Conservation (phyloP, 1,284 basidiomycete genomes). For the Rhodofomes roseus region DNA sequence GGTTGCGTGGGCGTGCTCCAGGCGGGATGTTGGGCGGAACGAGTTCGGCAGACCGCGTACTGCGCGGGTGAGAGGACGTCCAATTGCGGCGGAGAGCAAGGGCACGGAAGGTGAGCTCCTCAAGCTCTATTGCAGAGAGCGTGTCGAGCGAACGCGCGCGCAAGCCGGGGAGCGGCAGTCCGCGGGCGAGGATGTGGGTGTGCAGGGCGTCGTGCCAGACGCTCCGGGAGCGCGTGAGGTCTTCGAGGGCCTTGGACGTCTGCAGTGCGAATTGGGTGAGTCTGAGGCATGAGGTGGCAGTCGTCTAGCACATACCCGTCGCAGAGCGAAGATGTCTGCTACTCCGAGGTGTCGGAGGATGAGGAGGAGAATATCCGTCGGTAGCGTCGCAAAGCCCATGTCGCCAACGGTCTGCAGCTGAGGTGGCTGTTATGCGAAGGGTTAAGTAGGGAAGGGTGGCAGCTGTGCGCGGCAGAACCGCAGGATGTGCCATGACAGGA, state of each 20-base stretch:
- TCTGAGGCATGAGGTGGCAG: not conserved
- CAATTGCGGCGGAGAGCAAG: conserved; percentile 44
- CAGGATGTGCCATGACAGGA: too few relatives aligned
- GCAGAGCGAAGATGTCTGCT: conserved; percentile 12
- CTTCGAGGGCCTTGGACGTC: conserved; percentile 44
- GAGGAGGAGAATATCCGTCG: conserved; percentile 16
- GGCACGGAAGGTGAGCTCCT: conserved; percentile 35
- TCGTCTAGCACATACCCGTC: conserved; percentile 8
- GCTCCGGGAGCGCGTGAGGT: conserved; percentile 40
- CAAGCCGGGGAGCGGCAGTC: conserved; percentile 45
- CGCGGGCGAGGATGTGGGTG: conserved; percentile 35
- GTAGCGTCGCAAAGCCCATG: conserved; percentile 5
- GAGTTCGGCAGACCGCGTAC: conserved; percentile 28
- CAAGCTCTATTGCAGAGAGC: conserved; percentile 40
- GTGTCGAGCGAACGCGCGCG: conserved; percentile 23
- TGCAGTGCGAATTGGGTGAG: conserved; percentile 19
- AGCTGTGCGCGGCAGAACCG: not conserved
- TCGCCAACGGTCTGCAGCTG: not conserved
- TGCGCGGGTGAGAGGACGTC: conserved; percentile 37
- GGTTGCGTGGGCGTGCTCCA: conserved; percentile 24
- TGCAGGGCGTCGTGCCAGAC: conserved; percentile 49
- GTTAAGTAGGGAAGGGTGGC: not conserved
- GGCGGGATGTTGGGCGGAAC: conserved; percentile 14
- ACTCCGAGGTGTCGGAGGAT: conserved; percentile 12
- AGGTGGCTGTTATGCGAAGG: not conserved